phyloP scores from a whole-genome alignment of 2,329 filamentous ascomycete genomes.

The Cytospora paraplurivora region DNA sequence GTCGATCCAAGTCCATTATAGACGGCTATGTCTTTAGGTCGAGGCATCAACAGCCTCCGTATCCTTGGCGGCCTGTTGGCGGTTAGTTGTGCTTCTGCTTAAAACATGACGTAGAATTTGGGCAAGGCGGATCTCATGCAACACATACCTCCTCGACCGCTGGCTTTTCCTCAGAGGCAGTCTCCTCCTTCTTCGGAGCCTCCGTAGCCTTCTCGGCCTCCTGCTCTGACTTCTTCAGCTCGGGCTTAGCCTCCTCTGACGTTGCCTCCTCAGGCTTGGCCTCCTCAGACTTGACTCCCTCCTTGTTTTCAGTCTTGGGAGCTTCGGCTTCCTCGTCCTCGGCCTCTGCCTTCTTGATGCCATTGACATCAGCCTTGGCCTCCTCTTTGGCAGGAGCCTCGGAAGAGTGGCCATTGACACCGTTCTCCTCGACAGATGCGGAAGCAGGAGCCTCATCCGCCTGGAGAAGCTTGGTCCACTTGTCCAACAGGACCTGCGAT shows the following conservation, averaged over 20 bases:
- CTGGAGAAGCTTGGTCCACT: slow-evolving; percentile 85
- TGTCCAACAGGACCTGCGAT: slow-evolving; percentile 75
- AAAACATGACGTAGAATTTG: not conserved
- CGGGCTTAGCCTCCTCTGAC: slow-evolving; percentile 34
- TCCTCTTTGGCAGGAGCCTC: slow-evolving; percentile 46
- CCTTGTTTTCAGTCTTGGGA: slow-evolving; percentile 36
- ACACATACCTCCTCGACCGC: slow-evolving; percentile 41
- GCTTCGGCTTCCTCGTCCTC: slow-evolving; percentile 35
- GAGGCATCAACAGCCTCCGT: slow-evolving; percentile 42
- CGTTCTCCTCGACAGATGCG: slow-evolving; percentile 43
- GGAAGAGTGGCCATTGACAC: slow-evolving; percentile 50
- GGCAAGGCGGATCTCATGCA: not conserved
- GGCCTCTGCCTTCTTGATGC: slow-evolving; percentile 38
- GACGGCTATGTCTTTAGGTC: slow-evolving; percentile 34
- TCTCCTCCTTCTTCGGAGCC: slow-evolving; percentile 32
- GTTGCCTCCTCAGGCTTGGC: slow-evolving; percentile 39
- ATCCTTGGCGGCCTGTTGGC: slow-evolving; percentile 34
- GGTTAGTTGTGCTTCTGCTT: slow-evolving; percentile 1
- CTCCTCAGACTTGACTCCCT: slow-evolving; percentile 38
- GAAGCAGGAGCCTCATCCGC: slow-evolving; percentile 45
- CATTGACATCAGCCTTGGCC: slow-evolving; percentile 34
- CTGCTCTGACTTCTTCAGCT: slow-evolving; percentile 35
- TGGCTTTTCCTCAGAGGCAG: slow-evolving; percentile 36
- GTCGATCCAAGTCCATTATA: not conserved
- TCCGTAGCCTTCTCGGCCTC: slow-evolving; percentile 34